Conservation (phyloP, 129 eudicot genomes). For the Apium graveolens region DNA sequence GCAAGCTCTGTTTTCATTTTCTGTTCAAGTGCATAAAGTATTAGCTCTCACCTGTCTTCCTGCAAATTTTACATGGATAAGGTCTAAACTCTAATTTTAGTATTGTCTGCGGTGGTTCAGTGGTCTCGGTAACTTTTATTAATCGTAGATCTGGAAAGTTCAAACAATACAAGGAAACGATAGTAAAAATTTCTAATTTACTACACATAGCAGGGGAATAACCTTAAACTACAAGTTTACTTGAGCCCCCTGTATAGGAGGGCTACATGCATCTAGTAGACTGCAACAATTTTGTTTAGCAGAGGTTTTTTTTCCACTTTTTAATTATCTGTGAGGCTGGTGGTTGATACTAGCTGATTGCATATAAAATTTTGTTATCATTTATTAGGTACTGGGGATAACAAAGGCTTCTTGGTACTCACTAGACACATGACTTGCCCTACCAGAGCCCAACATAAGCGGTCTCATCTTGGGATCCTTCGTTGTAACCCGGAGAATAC, state of each 20-base stretch:
- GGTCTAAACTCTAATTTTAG: background rate
- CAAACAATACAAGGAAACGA: background rate
- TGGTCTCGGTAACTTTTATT: background rate
- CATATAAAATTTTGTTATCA: background rate
- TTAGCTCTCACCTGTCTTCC: background rate
- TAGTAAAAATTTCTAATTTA: background rate
- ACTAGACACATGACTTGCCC: background rate
- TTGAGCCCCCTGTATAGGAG: background rate
- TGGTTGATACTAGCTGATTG: background rate
- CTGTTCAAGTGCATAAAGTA: background rate
- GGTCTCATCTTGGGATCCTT: conserved; percentile 6
- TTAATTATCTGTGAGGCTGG: background rate
- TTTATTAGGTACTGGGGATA: conserved; percentile 2
- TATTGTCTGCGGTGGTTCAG: background rate
- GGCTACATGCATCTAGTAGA: background rate
- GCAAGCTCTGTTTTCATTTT: conserved; percentile 1
- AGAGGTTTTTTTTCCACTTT: background rate
- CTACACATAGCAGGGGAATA: background rate
- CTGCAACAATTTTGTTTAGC: background rate
- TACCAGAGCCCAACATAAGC: conserved; percentile 8
- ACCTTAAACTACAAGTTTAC: conserved; percentile 1
- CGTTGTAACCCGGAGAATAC: background rate
- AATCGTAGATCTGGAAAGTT: background rate
- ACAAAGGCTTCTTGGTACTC: background rate
- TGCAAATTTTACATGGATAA: background rate